These are phyloP conservation scores for Ensete ventricosum DNA, from an alignment of 176 grass and related monocot genomes.

Conservation along the genomic window DNA sequence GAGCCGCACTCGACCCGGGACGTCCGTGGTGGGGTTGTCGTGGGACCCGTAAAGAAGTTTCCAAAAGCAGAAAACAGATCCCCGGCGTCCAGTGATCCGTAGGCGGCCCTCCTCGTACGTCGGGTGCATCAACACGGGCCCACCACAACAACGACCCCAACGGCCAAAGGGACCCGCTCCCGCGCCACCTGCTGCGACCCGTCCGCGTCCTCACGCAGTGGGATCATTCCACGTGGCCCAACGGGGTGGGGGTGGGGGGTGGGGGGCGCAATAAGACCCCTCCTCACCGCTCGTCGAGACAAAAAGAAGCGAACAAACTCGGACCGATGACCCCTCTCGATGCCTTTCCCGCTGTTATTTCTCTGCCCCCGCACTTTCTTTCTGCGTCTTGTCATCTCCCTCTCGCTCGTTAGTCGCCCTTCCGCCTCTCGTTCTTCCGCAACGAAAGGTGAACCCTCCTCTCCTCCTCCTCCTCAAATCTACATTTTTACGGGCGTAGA, in stretches of 20 bases:
- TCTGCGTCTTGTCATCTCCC: neutral
- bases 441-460: constrained; percentile 1
- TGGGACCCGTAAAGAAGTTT: neutral
- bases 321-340: too few relatives aligned
- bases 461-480: constrained; percentile 5
- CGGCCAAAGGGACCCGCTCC: too few relatives aligned
- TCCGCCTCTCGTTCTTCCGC: neutral
- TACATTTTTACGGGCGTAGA: neutral
- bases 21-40: too few relatives aligned
- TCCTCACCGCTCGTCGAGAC: neutral
- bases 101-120: neutral
- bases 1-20: too few relatives aligned
- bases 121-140: neutral
- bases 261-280: neutral
- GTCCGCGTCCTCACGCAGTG: neutral
- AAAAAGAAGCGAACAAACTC: neutral
- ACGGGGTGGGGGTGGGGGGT: too few relatives aligned
- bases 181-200: too few relatives aligned
- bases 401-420: neutral
- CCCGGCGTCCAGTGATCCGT: neutral
- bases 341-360: neutral
- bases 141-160: neutral
- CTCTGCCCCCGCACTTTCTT: neutral
- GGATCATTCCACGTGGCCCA: neutral
- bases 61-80: neutral